Evolutionary conservation across 2,329 filamentous ascomycete genomes (phyloP), one percentile per base, ranked within the genome.

Genomic region (Penicillium sp.): DNA sequence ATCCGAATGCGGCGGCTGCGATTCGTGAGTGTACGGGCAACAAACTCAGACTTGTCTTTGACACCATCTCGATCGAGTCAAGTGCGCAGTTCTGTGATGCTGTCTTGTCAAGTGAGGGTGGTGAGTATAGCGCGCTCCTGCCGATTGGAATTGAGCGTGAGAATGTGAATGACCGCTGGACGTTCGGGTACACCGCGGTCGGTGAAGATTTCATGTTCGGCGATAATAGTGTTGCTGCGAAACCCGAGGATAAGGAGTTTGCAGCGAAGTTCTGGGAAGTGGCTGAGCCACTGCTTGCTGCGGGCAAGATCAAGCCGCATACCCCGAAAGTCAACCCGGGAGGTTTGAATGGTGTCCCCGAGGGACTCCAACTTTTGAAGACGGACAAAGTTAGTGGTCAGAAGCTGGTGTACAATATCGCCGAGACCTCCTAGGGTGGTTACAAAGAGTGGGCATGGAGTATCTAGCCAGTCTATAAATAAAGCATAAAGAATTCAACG

Each of bases 361-460:
- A 67, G 6, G 71, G 70, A 0, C 25, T 73, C 41, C 50, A 72
- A 40, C 50, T 62, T 23, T 41, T 74, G 48, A 67, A 56, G 53
- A 51, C 64, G 13, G 65, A 61, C 10, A 70, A 67, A 49, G 65
- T 74, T 11, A 71, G 65, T 43, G 70, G 67, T 7, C 54, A 59
- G 46, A 74, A 74, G 56, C 39, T 74, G 44, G 69, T 74, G 5
- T 73, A 72, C 51, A 56, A 54, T 20, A 51, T 70, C 29, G 43
- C 34, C 2, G 50, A 54, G 18, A 53, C 45, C 28, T 32, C 29
- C 10, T 44, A 27, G 11, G 5, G n/a, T n/a, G n/a, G n/a, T n/a
- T n/a, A n/a, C n/a, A n/a, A n/a, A n/a, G n/a, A n/a, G n/a, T n/a
- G n/a, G n/a, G n/a, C n/a, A n/a, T n/a, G n/a, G n/a, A n/a, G n/a